Percentiles rank a stretch among this genome's conserved stretches.
phyloP scores from a whole-genome alignment of 805 yeast genomes.

The Ogataea neopini region DNA sequence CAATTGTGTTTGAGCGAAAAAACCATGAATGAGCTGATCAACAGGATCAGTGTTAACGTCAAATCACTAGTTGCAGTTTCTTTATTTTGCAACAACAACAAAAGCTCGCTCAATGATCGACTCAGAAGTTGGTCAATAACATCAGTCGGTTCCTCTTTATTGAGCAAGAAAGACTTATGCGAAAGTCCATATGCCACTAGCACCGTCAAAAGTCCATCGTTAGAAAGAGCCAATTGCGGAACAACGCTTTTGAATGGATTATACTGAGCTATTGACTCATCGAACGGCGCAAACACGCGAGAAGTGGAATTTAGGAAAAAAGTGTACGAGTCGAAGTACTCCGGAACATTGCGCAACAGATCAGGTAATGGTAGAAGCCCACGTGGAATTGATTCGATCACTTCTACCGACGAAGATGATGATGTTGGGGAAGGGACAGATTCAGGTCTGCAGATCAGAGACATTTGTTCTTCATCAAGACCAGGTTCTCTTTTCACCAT shows the following conservation, averaged over 20 bases:
- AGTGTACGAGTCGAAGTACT: conserved; percentile 60
- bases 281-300: conserved; percentile 64
- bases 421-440: conserved; percentile 16
- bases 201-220: conserved; percentile 57
- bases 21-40: conserved; percentile 58
- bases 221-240: conserved; percentile 67
- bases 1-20: conserved; percentile 52
- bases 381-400: conserved; percentile 33
- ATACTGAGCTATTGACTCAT: conserved; percentile 55
- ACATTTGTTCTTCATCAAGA: conserved; percentile 1
- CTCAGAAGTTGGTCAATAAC: conserved; percentile 54
- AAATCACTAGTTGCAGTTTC: conserved; percentile 61
- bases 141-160: conserved; percentile 38
- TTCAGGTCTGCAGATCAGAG: not conserved
- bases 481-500: conserved; percentile 3
- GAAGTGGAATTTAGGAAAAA: conserved; percentile 65
- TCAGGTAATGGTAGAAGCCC: conserved; percentile 58
- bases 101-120: conserved; percentile 57
- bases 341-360: conserved; percentile 56
- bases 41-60: conserved; percentile 61
- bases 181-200: conserved; percentile 52
- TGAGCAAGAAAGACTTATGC: conserved; percentile 35
- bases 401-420: conserved; percentile 15
- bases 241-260: conserved; percentile 68
- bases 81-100: conserved; percentile 50